Percentiles rank a stretch among this genome's conserved stretches.
These are phyloP conservation scores for Piper longum DNA, from an alignment of 164 flowering plant genomes.

Conservation along the genomic window DNA sequence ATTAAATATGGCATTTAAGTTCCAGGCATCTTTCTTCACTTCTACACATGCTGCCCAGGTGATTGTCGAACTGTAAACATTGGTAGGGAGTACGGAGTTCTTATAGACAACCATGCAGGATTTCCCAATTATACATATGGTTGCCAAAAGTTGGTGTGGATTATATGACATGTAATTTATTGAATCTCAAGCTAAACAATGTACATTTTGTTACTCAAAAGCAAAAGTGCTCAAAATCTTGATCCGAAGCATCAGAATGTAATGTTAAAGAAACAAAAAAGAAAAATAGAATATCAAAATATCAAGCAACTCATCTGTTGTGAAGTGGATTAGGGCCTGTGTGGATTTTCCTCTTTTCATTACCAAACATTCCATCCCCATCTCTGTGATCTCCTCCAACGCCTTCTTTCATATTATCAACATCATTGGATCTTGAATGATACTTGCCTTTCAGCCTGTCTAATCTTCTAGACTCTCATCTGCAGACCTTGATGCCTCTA, in stretches of 20 bases:
- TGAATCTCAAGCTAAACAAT: neutral
- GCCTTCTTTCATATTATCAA: constrained; percentile 6
- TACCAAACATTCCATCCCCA: constrained; percentile 6
- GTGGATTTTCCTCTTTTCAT: constrained; percentile 7
- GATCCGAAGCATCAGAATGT: too few relatives aligned
- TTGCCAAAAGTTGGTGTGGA: too few relatives aligned
- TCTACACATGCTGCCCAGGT: too few relatives aligned
- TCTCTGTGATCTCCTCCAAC: constrained; percentile 5
- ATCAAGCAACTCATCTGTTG: constrained; percentile 8
- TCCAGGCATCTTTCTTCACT: too few relatives aligned
- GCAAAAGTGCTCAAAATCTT: neutral
- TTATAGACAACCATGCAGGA: too few relatives aligned
- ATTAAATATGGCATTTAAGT: too few relatives aligned
- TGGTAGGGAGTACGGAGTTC: too few relatives aligned
- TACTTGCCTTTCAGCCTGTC: constrained; percentile 6
- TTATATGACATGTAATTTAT: too few relatives aligned
- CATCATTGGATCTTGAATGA: constrained; percentile 6
- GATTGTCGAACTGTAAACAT: too few relatives aligned
- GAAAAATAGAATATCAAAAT: neutral
- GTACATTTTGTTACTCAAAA: constrained; percentile 1
- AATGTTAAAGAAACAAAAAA: too few relatives aligned
- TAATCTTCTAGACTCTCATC: constrained; percentile 1
- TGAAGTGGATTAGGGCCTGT: constrained; percentile 12
- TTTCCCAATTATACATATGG: too few relatives aligned
- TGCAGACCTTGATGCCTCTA: neutral